These are phyloP conservation scores for Carex littledalei DNA, from an alignment of 176 grass and related monocot genomes.

Conservation along the genomic window DNA sequence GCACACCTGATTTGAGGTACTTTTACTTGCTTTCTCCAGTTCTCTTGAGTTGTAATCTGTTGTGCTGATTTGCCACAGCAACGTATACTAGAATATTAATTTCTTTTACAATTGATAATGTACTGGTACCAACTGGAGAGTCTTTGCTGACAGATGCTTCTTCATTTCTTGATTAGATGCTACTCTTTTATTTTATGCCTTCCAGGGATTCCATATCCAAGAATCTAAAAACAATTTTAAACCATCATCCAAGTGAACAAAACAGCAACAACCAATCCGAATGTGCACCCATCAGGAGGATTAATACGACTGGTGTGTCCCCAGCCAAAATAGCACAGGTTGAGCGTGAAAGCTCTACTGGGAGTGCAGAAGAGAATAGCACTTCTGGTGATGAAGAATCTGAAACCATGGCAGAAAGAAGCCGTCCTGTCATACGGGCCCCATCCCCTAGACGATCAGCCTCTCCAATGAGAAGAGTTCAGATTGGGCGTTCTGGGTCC, in stretches of 20 bases:
- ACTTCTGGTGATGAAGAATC: constrained; percentile 45
- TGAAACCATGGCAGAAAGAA: constrained; percentile 72
- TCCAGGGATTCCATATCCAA: constrained; percentile 60
- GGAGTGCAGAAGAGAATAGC: constrained; percentile 27
- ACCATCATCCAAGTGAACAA: constrained; percentile 26
- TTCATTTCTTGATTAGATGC: neutral
- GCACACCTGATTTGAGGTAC: constrained; percentile 82
- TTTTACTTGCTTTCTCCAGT: neutral
- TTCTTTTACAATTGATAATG: neutral
- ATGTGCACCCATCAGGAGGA: neutral
- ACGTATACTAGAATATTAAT: neutral
- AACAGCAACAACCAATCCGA: neutral
- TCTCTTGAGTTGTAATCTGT: constrained; percentile 14
- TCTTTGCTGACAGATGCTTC: neutral
- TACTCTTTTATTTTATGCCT: constrained; percentile 28
- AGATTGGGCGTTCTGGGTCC: constrained; percentile 95
- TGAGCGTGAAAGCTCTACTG: constrained; percentile 72
- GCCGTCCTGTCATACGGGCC: constrained; percentile 67
- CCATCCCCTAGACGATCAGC: constrained; percentile 95
- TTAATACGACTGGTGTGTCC: constrained; percentile 41
- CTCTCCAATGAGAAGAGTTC: constrained; percentile 93
- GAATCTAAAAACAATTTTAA: constrained; percentile 48
- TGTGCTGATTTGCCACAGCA: neutral
- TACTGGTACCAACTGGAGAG: neutral
- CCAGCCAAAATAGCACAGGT: constrained; percentile 88